These are phyloP conservation scores for Phaffia rhodozyma DNA, from an alignment of 1,284 basidiomycete species.

Conservation along the genomic window DNA sequence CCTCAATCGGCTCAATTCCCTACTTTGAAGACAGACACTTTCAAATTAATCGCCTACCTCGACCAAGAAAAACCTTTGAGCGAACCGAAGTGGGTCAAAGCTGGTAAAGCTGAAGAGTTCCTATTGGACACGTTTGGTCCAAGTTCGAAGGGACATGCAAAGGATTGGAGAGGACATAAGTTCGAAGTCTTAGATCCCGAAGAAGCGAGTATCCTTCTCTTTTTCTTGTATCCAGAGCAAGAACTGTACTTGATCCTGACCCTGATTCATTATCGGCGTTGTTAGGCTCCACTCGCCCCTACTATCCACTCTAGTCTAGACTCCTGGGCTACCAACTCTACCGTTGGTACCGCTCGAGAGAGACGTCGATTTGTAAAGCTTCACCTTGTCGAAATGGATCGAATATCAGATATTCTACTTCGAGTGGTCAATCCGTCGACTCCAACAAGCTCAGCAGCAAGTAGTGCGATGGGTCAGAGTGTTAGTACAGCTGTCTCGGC, in stretches of 20 bases:
- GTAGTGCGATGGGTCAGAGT: conserved; percentile 12
- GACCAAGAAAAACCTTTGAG: conserved; percentile 77
- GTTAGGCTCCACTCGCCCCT: conserved; percentile 49
- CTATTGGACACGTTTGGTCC: conserved; percentile 72
- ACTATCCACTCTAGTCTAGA: conserved; percentile 82
- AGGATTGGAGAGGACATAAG: conserved; percentile 74
- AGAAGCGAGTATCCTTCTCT: conserved; percentile 49
- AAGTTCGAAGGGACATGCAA: conserved; percentile 56
- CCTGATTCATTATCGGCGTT: conserved; percentile 12
- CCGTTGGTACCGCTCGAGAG: conserved; percentile 57
- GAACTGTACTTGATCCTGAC: neutral
- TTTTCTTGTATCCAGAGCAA: neutral
- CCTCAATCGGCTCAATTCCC: conserved; percentile 2
- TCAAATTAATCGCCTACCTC: conserved; percentile 46
- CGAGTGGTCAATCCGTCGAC: conserved; percentile 66
- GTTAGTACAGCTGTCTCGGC: conserved; percentile 82
- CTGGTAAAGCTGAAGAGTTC: conserved; percentile 87
- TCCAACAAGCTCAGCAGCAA: conserved; percentile 49
- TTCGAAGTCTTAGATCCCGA: conserved; percentile 87
- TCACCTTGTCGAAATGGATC: conserved; percentile 64
- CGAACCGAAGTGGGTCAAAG: conserved; percentile 91
- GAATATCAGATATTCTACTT: conserved; percentile 77
- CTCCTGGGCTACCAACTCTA: conserved; percentile 70
- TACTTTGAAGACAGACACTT: conserved; percentile 15
- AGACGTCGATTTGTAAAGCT: conserved; percentile 76